Conservation (phyloP, 345 rosid genomes). For the Melaleuca alternifolia region DNA sequence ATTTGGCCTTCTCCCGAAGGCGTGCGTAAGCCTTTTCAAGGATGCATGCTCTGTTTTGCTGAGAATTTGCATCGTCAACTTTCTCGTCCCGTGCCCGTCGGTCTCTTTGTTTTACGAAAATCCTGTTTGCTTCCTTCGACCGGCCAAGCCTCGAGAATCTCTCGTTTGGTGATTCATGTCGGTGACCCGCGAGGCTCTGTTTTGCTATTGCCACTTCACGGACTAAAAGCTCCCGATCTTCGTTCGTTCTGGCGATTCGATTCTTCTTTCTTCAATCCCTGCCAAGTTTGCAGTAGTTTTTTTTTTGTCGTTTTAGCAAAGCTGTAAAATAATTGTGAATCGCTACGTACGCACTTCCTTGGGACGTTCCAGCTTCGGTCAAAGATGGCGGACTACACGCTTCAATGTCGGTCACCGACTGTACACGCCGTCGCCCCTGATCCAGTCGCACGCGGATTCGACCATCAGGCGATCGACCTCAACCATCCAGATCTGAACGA, state of each 20-base stretch:
- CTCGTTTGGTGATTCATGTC: not conserved
- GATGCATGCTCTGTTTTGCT: not conserved
- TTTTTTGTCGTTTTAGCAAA: not conserved
- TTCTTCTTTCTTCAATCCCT: not conserved
- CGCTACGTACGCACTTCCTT: not conserved
- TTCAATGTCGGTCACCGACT: not conserved
- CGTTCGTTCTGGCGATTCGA: not conserved
- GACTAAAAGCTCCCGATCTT: not conserved
- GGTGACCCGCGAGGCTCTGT: not conserved
- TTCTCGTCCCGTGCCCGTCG: not conserved
- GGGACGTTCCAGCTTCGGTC: not conserved
- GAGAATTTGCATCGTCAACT: not conserved
- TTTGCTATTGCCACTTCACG: not conserved
- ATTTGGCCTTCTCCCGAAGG: not conserved
- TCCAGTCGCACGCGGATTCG: not conserved
- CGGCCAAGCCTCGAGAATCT: not conserved
- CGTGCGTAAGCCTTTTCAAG: not conserved
- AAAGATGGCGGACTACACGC: not conserved
- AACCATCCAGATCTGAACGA: not conserved
- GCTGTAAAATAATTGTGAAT: not conserved
- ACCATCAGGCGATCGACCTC: not conserved
- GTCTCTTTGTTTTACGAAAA: not conserved
- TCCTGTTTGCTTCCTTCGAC: not conserved
- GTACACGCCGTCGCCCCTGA: not conserved
- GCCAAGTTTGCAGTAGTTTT: not conserved